Evolutionary conservation across 2,329 filamentous ascomycete species (phyloP).

Genomic region (Bretziella fagacearum): DNA sequence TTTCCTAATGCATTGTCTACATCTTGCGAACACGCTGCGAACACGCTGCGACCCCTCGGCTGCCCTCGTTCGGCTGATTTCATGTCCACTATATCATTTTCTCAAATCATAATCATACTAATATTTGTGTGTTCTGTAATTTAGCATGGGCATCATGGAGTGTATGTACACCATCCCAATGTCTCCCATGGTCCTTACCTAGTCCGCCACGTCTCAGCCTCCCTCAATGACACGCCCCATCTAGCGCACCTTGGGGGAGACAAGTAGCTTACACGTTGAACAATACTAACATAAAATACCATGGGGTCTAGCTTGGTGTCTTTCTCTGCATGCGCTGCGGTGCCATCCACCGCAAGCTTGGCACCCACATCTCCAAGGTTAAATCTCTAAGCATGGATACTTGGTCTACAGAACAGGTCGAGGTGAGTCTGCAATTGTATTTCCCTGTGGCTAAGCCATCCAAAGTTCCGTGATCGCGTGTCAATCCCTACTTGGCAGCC

Average conservation of each 20-base stretch:
- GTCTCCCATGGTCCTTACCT: not conserved
- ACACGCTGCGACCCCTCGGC: too few species aligned
- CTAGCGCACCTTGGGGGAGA: too few species aligned
- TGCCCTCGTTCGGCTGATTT: too few species aligned
- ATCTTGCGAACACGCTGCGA: too few species aligned
- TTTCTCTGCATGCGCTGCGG: slow-evolving; percentile 98
- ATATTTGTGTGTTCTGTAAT: slow-evolving; percentile 14
- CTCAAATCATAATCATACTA: slow-evolving; percentile 7
- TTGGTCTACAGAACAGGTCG: slow-evolving; percentile 90
- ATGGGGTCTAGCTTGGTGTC: slow-evolving; percentile 75
- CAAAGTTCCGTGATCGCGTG: not conserved
- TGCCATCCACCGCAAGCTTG: slow-evolving; percentile 84
- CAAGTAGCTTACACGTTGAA: too few species aligned
- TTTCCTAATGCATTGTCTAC: too few species aligned
- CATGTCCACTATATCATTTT: not conserved
- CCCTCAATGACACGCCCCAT: too few species aligned
- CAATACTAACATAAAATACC: too few species aligned
- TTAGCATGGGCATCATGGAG: slow-evolving; percentile 94
- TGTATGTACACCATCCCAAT: slow-evolving; percentile 35
- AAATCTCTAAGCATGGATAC: slow-evolving; percentile 98
- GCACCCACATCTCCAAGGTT: slow-evolving; percentile 95
- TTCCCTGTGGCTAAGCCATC: not conserved
- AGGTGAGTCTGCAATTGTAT: slow-evolving; percentile 40
- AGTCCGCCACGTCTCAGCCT: not conserved
- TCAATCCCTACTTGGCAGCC: not conserved